Conservation (phyloP, 1,284 basidiomycete genomes). For the Trametes sp. region DNA sequence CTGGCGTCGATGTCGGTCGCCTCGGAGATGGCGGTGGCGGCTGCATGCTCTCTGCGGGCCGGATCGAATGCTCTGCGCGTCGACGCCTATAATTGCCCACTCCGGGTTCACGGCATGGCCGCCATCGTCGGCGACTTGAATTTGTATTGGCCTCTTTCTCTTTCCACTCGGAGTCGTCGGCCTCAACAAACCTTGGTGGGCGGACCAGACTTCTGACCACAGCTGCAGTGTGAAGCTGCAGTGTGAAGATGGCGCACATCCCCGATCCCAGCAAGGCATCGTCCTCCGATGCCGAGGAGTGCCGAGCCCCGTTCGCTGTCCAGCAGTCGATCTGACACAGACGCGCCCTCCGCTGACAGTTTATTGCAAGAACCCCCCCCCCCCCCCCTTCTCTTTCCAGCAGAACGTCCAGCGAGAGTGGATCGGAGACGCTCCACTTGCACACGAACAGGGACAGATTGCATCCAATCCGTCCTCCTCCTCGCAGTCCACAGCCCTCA, state of each 20-base stretch:
- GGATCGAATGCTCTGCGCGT: not conserved
- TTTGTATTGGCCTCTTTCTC: not conserved
- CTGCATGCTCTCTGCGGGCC: not conserved
- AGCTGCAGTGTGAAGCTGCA: too few species aligned
- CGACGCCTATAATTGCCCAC: not conserved
- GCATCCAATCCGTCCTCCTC: too few species aligned
- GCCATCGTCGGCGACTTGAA: not conserved
- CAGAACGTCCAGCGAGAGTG: conserved; percentile 1
- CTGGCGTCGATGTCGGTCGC: not conserved
- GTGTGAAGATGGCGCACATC: not conserved
- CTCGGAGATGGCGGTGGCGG: not conserved
- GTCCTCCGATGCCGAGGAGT: not conserved
- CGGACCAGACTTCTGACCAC: conserved; percentile 2
- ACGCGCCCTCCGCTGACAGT: conserved; percentile 14
- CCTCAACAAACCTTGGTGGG: not conserved
- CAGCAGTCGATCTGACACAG: conserved; percentile 14
- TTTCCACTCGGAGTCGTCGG: not conserved
- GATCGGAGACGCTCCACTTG: not conserved
- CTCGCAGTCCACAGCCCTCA: too few species aligned
- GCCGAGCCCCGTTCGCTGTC: not conserved
- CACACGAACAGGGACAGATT: conserved; percentile 20
- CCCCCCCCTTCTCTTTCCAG: not conserved
- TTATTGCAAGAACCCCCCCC: conserved; percentile 14
- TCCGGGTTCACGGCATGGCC: not conserved
- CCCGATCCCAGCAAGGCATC: not conserved